Evolutionary conservation across 805 yeast species (phyloP), one percentile per base, ranked within the genome.

Genomic region (Wickerhamomyces mucosus): DNA sequence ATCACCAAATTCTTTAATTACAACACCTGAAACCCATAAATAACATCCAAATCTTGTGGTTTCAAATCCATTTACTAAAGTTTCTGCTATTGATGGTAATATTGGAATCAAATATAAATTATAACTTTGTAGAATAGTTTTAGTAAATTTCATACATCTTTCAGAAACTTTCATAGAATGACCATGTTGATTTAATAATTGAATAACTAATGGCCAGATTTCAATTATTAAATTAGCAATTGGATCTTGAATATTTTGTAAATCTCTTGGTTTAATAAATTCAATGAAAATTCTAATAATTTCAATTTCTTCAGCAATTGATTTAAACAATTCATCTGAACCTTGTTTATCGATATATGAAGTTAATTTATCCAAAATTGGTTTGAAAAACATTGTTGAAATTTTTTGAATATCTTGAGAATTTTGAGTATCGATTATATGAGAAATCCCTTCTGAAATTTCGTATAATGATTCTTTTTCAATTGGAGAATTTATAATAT

Each of bases 371-470:
- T 64, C 67, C 26, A 80, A 51, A 6, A 83, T 67, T 9, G 94
- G 82, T 27, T 65, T 65, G 53, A 83, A 65, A 47, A 88, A 83
- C 61, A 75, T 66, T 33, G 66, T 63, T 4, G 78, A 58, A 1
- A 76, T 65, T 28, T 66, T 63, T 40, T 66, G 67, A 29, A 79
- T 58, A 34, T 66, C 67, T 11, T 67, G 72, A 16, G 59, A 59
- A 6, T 73, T 67, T 38, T 75, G 77, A 31, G 76, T 73, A 30
- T 68, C 67, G 30, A 92, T 65, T 26, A 92, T 80, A 41, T 85
- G 83, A 5, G 94, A 88, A 37, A 92, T 66, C 22, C 97, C 98
- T 53, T 88, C 94, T 13, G 88, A 75, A 29, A 88, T 69, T 50
- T 88, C 94, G 49, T 74, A 75, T 25, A 79, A 59, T 2, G 94